Conservation (phyloP, 805 yeast genomes). For the Kuraishia piskuri region DNA sequence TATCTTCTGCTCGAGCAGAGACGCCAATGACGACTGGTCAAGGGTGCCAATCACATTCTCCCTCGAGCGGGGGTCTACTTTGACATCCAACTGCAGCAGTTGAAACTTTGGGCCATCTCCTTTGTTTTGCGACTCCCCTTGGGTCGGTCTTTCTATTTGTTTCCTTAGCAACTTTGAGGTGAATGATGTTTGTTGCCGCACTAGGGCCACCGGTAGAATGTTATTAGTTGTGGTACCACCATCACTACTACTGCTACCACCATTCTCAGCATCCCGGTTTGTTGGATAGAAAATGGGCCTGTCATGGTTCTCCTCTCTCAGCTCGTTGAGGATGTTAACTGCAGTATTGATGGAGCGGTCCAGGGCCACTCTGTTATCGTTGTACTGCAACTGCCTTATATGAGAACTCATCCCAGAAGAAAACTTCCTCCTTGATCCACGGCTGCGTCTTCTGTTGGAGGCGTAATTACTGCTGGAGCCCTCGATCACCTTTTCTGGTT, state of each 20-base stretch:
- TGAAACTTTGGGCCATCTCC: conserved; percentile 35
- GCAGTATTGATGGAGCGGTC: conserved; percentile 52
- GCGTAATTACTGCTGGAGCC: neutral
- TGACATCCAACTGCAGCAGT: conserved; percentile 55
- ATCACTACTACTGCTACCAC: conserved; percentile 1
- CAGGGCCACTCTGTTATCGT: conserved; percentile 58
- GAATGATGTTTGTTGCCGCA: conserved; percentile 29
- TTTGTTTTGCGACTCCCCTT: neutral
- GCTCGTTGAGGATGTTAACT: conserved; percentile 38
- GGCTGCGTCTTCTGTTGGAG: neutral
- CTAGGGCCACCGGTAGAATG: conserved; percentile 35
- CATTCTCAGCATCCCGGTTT: conserved; percentile 19
- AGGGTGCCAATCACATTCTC: conserved; percentile 42
- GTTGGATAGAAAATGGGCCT: conserved; percentile 62
- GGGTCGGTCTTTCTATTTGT: conserved; percentile 8
- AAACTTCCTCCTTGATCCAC: neutral
- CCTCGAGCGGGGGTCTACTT: conserved; percentile 36
- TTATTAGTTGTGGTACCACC: no score
- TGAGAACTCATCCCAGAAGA: conserved; percentile 32
- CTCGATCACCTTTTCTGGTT: neutral
- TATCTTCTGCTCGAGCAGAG: conserved; percentile 62
- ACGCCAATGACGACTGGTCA: conserved; percentile 62
- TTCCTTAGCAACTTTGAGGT: conserved; percentile 8
- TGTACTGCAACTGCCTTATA: conserved; percentile 67
- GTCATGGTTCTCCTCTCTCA: conserved; percentile 45